Base-by-base conservation (phyloP, 108 stramenopile species). In the Cyclotella atomus region DNA sequence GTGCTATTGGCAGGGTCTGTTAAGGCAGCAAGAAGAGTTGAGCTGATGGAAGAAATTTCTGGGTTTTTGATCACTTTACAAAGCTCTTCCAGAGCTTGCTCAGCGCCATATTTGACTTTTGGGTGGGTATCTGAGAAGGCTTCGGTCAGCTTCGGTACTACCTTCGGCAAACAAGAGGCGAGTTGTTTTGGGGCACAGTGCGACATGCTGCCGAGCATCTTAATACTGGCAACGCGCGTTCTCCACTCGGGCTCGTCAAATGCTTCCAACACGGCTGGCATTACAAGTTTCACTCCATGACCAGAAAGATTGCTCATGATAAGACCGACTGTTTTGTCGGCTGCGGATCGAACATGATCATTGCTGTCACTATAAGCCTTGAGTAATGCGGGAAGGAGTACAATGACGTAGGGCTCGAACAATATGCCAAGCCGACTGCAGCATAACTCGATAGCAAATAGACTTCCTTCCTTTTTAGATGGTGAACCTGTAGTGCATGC, bases 401-500 rank as follows among this genome's bases (percentile, higher is more conserved):
- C 95, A 36, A 99, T 98, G 33, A 99, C 96, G 70, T 99, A 99
- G 0, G 99, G 99, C 72, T 99, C 99, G 71, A 99, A 99, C 7
- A 99, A 90, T 34, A 99, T 82, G 23, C 95, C 97, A 24, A 99
- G 84, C 2, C 95, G 72, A 16, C 70, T 78, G 70, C 96, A 96
- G 36, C 99, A 82, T 12, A 94, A 84, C 73, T 99, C 98, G 59
- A 99, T 94, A 3, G 93, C 92, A 74, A 97, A 95, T 19, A 99
- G 81, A n/a, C 96, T 86, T 23, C 99, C 99, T 69, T 99, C 96
- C 59, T 97, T 96, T 43, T 77, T 81, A 16, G 65, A 82, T 12
- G 88, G 64, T 14, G 73, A 64, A 17, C 90, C 91, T 50, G 84
- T 71, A 8, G 85, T 62, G 46, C 86, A 94, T 2, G 96, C 95